Percentiles rank a stretch among this genome's conserved stretches.
Evolutionary conservation across 1,284 basidiomycete species (phyloP).

Genomic region (Austroboletus sp.): DNA sequence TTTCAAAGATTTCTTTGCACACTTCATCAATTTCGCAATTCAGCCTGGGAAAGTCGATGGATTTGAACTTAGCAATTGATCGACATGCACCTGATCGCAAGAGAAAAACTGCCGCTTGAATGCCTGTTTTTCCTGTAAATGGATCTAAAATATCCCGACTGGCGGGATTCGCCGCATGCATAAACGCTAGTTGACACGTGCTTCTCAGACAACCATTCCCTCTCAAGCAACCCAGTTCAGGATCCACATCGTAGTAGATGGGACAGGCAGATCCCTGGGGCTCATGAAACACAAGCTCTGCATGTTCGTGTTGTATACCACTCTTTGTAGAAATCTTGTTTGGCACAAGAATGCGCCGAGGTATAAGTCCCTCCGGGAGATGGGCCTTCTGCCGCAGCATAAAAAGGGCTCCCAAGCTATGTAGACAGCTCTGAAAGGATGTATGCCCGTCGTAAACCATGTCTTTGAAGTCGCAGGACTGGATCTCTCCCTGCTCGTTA

Average conservation of each 20-base stretch:
- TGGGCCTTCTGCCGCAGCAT: not conserved
- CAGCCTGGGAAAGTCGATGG: too few relatives aligned
- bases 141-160: not conserved
- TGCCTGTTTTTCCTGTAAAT: not conserved
- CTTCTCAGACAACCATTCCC: not conserved
- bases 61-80: not conserved
- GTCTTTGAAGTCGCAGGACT: constrained; percentile 19
- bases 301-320: too few relatives aligned
- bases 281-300: too few relatives aligned
- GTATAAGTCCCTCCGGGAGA: constrained; percentile 1
- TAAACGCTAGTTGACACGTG: not conserved
- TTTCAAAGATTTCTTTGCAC: not conserved
- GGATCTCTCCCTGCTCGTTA: constrained; percentile 17
- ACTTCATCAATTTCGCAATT: too few relatives aligned
- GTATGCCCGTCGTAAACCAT: constrained; percentile 21
- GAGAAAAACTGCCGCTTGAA: not conserved
- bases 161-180: not conserved
- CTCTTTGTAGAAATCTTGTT: too few relatives aligned
- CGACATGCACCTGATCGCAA: not conserved
- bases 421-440: too few relatives aligned
- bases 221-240: not conserved
- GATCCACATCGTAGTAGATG: too few relatives aligned
- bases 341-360: constrained; percentile 31
- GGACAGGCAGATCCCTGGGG: too few relatives aligned
- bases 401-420: too few relatives aligned